Evolutionary conservation across 768 basidiomycete genomes (phyloP).

Genomic region (Boletus reticuloceps): DNA sequence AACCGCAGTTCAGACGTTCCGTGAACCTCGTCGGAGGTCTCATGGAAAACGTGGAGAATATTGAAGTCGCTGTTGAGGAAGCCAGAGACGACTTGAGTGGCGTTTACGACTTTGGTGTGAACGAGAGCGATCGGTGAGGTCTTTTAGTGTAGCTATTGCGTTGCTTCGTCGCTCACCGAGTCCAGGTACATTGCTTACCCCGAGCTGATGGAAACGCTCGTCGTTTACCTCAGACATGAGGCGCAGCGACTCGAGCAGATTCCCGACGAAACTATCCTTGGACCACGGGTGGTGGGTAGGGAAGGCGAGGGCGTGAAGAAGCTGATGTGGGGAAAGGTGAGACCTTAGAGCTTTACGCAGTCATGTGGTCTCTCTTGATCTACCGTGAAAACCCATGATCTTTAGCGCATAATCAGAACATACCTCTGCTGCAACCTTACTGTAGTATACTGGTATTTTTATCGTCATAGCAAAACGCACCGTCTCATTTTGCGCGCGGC

Average conservation of each 20-base stretch:
- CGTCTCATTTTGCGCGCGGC: not conserved
- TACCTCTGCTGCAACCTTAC: not conserved
- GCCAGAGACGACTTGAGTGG: slow-evolving; percentile 64
- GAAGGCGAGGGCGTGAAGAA: slow-evolving; percentile 32
- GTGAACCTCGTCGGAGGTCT: slow-evolving; percentile 71
- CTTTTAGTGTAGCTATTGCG: not conserved
- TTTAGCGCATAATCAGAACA: slow-evolving; percentile 1
- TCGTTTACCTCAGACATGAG: slow-evolving; percentile 71
- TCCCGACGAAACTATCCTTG: slow-evolving; percentile 39
- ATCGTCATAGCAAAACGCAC: not conserved
- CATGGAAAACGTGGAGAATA: slow-evolving; percentile 56
- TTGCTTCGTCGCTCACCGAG: slow-evolving; percentile 2
- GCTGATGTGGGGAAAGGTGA: slow-evolving; percentile 29
- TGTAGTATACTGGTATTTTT: not conserved
- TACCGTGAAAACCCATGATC: not conserved
- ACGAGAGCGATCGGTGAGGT: slow-evolving; percentile 40
- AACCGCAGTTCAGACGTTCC: slow-evolving; percentile 49
- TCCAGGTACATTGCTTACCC: slow-evolving; percentile 73
- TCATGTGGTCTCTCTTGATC: not conserved
- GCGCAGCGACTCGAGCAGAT: slow-evolving; percentile 61
- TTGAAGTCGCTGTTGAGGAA: slow-evolving; percentile 60
- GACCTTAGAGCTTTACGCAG: slow-evolving; percentile 8
- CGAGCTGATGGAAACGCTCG: slow-evolving; percentile 67
- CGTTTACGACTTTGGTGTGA: slow-evolving; percentile 64
- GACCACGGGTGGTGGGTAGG: slow-evolving; percentile 30